phyloP scores from a whole-genome alignment of 1,284 basidiomycete genomes.

The Anthracocystis setariae region DNA sequence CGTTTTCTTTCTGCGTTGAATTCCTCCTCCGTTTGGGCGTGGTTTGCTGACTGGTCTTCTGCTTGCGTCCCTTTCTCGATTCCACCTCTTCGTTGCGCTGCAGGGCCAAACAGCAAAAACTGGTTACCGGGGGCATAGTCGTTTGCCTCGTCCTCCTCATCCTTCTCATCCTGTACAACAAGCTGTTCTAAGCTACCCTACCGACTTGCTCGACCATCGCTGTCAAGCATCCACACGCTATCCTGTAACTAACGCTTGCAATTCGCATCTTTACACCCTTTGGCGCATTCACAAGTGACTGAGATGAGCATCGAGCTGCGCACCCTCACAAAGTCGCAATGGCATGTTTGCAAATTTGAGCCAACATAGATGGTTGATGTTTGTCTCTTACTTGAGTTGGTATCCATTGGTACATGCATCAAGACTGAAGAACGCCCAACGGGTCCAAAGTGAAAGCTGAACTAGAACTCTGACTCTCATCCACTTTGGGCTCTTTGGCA shows the following conservation, averaged over 20 bases:
- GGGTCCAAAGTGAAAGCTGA: constrained; percentile 26
- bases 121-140: constrained; percentile 64
- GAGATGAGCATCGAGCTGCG: too few species aligned
- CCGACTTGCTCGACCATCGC: not conserved
- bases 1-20: constrained; percentile 46
- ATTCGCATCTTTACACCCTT: not conserved
- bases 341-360: too few species aligned
- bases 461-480: constrained; percentile 1
- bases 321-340: too few species aligned
- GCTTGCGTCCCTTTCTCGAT: not conserved
- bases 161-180: constrained; percentile 65
- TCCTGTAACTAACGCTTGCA: not conserved
- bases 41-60: constrained; percentile 7
- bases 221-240: not conserved
- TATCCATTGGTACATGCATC: too few species aligned
- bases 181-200: constrained; percentile 41
- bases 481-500: constrained; percentile 4
- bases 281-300: not conserved
- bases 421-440: constrained; percentile 20
- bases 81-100: constrained; percentile 2
- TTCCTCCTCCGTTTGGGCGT: not conserved
- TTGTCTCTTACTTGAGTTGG: too few species aligned
- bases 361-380: too few species aligned
- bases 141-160: constrained; percentile 66
- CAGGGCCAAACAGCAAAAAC: constrained; percentile 66